Conservation (phyloP, 192 early-diverging fungal genomes). For the Anaeromyces robustus region DNA sequence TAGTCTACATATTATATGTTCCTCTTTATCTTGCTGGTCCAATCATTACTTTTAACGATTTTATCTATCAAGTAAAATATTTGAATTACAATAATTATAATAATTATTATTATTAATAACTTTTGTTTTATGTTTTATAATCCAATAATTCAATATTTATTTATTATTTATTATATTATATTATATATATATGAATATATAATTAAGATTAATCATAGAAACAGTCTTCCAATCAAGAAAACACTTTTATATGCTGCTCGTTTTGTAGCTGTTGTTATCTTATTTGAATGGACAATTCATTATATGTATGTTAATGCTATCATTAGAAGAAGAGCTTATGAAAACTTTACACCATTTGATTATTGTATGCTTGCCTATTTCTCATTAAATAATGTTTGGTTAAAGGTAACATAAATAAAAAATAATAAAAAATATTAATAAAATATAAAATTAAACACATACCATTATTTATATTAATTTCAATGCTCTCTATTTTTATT, state of each 20-base stretch:
- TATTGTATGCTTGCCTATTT: slow-evolving; percentile 78
- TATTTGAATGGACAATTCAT: slow-evolving; percentile 85
- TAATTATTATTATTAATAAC: no score
- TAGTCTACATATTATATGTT: slow-evolving; percentile 69
- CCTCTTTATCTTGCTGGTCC: slow-evolving; percentile 90
- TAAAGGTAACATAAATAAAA: slow-evolving; percentile 35
- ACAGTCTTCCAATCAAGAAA: not conserved
- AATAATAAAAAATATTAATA: no score
- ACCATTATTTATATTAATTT: no score
- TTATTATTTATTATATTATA: not conserved
- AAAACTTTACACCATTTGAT: slow-evolving; percentile 57
- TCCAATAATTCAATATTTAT: no score
- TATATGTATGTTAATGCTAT: slow-evolving; percentile 81
- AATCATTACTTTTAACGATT: slow-evolving; percentile 89
- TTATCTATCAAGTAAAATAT: slow-evolving; percentile 52
- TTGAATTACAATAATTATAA: no score
- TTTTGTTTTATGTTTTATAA: no score
- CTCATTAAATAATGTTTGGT: slow-evolving; percentile 82
- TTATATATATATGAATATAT: no score
- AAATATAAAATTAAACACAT: no score
- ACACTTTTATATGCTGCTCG: slow-evolving; percentile 43
- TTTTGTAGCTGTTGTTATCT: slow-evolving; percentile 37
- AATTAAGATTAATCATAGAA: slow-evolving; percentile 1
- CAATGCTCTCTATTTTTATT: no score
- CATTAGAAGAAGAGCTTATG: slow-evolving; percentile 73